Conservation (phyloP, 2,329 filamentous ascomycete species). For the Paraphaeosphaeria sporulosa region DNA sequence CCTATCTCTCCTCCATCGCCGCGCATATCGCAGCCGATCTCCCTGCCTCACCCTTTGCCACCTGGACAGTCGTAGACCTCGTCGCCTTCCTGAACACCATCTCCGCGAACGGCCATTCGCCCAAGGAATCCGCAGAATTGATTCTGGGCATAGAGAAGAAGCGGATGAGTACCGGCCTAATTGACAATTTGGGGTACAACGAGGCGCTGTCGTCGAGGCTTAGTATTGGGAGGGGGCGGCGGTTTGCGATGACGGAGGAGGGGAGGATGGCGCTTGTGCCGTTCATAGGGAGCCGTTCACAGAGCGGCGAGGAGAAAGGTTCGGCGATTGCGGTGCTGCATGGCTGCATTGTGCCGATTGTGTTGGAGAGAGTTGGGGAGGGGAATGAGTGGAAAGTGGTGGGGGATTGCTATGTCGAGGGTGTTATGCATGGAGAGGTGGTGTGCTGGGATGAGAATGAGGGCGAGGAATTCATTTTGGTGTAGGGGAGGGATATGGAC, state of each 20-base stretch:
- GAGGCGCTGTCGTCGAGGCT: conserved; percentile 14
- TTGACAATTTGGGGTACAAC: conserved; percentile 13
- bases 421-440: conserved; percentile 25
- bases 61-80: conserved; percentile 20
- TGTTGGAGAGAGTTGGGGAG: conserved; percentile 21
- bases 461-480: conserved; percentile 19
- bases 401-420: conserved; percentile 27
- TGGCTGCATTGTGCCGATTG: conserved; percentile 26
- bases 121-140: conserved; percentile 18
- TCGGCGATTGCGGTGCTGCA: conserved; percentile 24
- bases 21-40: conserved; percentile 16
- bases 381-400: conserved; percentile 22
- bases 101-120: conserved; percentile 14
- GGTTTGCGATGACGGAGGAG: conserved; percentile 20
- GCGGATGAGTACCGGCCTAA: background rate
- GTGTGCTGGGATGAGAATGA: conserved; percentile 20
- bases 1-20: conserved; percentile 15
- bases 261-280: conserved; percentile 24
- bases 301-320: conserved; percentile 3
- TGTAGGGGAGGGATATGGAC: background rate
- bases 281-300: conserved; percentile 16
- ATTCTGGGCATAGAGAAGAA: conserved; percentile 17
- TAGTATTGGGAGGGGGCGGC: conserved; percentile 20
- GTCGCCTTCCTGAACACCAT: conserved; percentile 21
- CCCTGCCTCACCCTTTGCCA: conserved; percentile 1